These are phyloP conservation scores for Plantago elongata DNA, from an alignment of 257 asterid species.

Conservation along the genomic window DNA sequence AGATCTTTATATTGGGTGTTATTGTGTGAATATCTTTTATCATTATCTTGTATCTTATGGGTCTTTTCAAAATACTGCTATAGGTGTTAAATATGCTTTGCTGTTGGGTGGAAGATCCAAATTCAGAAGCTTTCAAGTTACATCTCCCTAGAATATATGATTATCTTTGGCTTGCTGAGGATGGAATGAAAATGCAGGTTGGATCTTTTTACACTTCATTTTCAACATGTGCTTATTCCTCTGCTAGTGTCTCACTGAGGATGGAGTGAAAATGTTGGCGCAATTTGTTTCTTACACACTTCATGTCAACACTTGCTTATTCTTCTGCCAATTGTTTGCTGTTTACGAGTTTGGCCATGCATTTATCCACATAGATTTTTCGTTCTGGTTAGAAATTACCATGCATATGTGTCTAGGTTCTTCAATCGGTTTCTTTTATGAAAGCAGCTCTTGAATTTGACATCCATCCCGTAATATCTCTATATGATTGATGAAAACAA, in stretches of 20 bases:
- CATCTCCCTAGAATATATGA: constrained; percentile 87
- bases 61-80: constrained; percentile 5
- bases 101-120: constrained; percentile 97
- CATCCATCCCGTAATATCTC: not conserved
- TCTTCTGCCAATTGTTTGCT: constrained; percentile 4
- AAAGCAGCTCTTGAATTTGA: constrained; percentile 4
- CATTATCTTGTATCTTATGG: constrained; percentile 6
- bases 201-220: constrained; percentile 5
- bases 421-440: constrained; percentile 10
- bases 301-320: constrained; percentile 5
- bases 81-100: constrained; percentile 96
- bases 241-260: constrained; percentile 58
- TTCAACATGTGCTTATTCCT: constrained; percentile 5
- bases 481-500: not conserved
- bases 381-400: not conserved
- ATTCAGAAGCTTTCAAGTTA: constrained; percentile 93
- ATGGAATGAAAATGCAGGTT: constrained; percentile 99
- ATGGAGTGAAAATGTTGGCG: constrained; percentile 99
- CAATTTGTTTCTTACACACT: constrained; percentile 13
- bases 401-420: constrained; percentile 1
- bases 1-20: not conserved
- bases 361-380: constrained; percentile 8
- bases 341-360: not conserved
- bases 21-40: not conserved
- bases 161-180: constrained; percentile 95